Evolutionary conservation across 2,329 filamentous ascomycete species (phyloP).

Genomic region (Fusarium tuaranense): DNA sequence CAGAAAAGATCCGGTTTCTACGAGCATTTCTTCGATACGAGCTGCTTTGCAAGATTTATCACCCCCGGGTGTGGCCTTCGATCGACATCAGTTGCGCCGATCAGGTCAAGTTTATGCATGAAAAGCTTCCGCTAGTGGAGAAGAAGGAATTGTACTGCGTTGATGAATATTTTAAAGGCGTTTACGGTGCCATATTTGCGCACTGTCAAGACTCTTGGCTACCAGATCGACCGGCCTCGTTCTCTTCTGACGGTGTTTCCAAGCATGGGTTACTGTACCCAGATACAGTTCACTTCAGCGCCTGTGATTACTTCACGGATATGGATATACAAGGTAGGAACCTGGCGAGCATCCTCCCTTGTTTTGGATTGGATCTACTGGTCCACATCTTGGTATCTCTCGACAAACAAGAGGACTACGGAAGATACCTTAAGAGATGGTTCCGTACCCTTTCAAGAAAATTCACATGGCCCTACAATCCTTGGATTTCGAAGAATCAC

Average conservation of each 20-base stretch:
- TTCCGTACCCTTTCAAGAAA: background rate
- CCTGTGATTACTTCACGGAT: background rate
- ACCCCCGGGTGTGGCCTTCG: background rate
- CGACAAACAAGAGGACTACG: background rate
- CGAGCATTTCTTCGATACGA: conserved; percentile 8
- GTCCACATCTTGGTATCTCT: background rate
- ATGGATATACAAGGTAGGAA: background rate
- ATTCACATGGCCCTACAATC: background rate
- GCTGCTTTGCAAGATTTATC: conserved; percentile 3
- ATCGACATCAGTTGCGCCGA: background rate
- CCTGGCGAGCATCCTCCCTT: background rate
- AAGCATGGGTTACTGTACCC: background rate
- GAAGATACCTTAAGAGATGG: background rate
- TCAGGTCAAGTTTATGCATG: background rate
- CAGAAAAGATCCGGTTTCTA: background rate
- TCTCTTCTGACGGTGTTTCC: background rate
- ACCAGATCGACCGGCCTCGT: background rate
- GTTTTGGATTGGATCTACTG: background rate
- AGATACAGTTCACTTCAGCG: background rate
- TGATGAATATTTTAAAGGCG: background rate
- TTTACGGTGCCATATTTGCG: conserved; percentile 4
- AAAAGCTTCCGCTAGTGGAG: background rate
- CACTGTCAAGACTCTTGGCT: conserved; percentile 5
- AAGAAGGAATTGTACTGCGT: background rate
- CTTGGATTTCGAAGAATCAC: background rate